Conservation (phyloP, 164 flowering plant genomes). For the Litsea cubeba region DNA sequence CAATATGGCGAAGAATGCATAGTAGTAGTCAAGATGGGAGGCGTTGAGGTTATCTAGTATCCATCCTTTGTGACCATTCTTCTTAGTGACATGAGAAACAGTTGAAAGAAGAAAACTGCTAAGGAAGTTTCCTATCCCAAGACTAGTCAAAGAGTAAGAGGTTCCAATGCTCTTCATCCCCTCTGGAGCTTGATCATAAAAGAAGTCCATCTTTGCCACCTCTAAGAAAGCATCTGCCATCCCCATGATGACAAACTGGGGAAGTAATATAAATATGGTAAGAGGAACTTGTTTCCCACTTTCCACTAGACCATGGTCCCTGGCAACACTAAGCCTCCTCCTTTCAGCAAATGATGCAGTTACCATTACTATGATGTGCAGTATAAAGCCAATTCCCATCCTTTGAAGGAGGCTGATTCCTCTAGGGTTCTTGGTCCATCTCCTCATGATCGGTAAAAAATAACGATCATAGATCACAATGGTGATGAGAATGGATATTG, state of each 20-base stretch:
- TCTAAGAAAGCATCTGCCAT: slow-evolving; percentile 22
- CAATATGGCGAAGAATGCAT: slow-evolving; percentile 39
- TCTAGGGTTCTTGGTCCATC: slow-evolving; percentile 41
- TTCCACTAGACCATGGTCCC: slow-evolving; percentile 5
- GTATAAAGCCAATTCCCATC: slow-evolving; percentile 48
- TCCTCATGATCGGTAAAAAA: slow-evolving; percentile 37
- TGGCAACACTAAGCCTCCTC: slow-evolving; percentile 27
- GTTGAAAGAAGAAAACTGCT: slow-evolving; percentile 22
- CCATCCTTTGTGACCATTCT: slow-evolving; percentile 18
- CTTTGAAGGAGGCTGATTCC: slow-evolving; percentile 61
- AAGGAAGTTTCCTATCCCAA: slow-evolving; percentile 26
- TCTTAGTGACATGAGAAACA: slow-evolving; percentile 13
- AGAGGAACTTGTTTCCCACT: slow-evolving; percentile 14
- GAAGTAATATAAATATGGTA: slow-evolving; percentile 21
- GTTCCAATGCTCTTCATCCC: slow-evolving; percentile 28
- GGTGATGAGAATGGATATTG: slow-evolving; percentile 45
- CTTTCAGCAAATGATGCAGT: slow-evolving; percentile 47
- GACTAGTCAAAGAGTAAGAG: slow-evolving; percentile 14
- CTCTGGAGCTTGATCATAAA: slow-evolving; percentile 27
- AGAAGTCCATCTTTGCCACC: slow-evolving; percentile 25
- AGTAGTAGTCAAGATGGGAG: slow-evolving; percentile 31
- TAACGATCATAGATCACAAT: slow-evolving; percentile 38
- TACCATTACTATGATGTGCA: slow-evolving; percentile 39
- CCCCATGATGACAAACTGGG: slow-evolving; percentile 22
- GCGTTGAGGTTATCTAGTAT: slow-evolving; percentile 22